Conservation (phyloP, 2,329 filamentous ascomycete species). For the Pseudogymnoascus sp. region DNA sequence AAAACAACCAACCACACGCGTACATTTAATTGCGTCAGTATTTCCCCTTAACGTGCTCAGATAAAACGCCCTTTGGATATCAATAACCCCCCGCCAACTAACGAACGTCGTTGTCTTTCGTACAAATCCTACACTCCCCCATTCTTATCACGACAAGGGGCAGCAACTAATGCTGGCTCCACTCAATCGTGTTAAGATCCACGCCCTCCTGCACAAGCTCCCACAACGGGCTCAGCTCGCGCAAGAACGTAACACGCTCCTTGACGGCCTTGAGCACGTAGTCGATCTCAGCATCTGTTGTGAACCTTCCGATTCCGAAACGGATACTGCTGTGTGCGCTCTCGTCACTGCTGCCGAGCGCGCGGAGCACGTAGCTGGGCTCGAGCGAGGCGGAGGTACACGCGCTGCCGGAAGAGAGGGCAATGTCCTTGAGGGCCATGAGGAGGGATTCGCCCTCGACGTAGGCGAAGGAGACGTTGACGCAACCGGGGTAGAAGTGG, state of each 20-base stretch:
- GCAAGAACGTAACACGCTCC: constrained; percentile 83
- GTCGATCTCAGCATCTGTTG: constrained; percentile 89
- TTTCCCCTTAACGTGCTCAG: neutral
- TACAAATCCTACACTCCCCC: neutral
- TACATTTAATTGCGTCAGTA: neutral
- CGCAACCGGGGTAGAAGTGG: constrained; percentile 88
- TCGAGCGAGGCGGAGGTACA: constrained; percentile 96
- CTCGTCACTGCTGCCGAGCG: constrained; percentile 92
- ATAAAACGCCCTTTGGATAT: constrained; percentile 1
- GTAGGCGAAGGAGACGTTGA: constrained; percentile 97
- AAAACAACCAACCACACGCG: neutral
- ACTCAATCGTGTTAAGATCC: constrained; percentile 92
- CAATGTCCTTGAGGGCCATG: constrained; percentile 98
- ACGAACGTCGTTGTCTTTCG: neutral
- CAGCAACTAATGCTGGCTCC: constrained; percentile 74
- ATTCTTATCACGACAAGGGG: neutral
- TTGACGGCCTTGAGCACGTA: constrained; percentile 92
- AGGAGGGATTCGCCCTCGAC: constrained; percentile 96
- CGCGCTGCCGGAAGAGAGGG: constrained; percentile 88
- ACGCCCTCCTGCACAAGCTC: constrained; percentile 96
- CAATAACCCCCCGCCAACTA: neutral
- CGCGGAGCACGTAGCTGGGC: constrained; percentile 90
- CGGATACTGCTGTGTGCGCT: constrained; percentile 96
- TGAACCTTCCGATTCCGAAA: constrained; percentile 96
- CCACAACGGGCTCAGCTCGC: constrained; percentile 93